A percentile compares a stretch with the other conserved stretches of the same genome.
Evolutionary conservation across 176 grass and related monocot species (phyloP).

Genomic region (Alopecurus myosuroides): DNA sequence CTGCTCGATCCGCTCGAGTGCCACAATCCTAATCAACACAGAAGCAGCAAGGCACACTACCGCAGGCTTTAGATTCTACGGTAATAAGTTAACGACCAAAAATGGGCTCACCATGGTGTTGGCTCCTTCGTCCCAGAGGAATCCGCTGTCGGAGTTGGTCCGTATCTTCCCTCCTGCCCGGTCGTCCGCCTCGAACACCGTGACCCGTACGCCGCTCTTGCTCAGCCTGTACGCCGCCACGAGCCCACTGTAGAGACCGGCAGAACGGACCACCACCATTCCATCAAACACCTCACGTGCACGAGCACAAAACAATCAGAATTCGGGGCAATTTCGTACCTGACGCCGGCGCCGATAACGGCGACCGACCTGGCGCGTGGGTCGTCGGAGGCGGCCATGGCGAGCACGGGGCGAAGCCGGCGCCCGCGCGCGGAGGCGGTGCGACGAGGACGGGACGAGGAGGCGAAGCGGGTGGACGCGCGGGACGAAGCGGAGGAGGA

Average conservation of each 20-base stretch:
- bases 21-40: background rate
- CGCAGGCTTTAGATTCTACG: background rate
- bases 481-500: slow-evolving; percentile 30
- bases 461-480: background rate
- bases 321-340: slow-evolving; percentile 11
- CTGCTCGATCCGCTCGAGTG: background rate
- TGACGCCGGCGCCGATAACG: slow-evolving; percentile 61
- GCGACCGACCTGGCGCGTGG: slow-evolving; percentile 46
- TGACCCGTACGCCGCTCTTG: slow-evolving; percentile 66
- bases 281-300: slow-evolving; percentile 28
- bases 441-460: background rate
- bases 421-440: background rate
- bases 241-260: slow-evolving; percentile 54
- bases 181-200: slow-evolving; percentile 76
- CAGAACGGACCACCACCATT: slow-evolving; percentile 4
- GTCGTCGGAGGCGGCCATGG: slow-evolving; percentile 53
- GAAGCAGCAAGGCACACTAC: background rate
- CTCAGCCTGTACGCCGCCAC: slow-evolving; percentile 87
- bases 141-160: slow-evolving; percentile 66
- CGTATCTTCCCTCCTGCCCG: slow-evolving; percentile 82
- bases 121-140: slow-evolving; percentile 97
- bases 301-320: background rate
- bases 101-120: slow-evolving; percentile 84
- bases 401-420: slow-evolving; percentile 12
- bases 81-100: background rate